phyloP scores from a whole-genome alignment of 805 yeast species.

The Saccharomycodes ludwigii region DNA sequence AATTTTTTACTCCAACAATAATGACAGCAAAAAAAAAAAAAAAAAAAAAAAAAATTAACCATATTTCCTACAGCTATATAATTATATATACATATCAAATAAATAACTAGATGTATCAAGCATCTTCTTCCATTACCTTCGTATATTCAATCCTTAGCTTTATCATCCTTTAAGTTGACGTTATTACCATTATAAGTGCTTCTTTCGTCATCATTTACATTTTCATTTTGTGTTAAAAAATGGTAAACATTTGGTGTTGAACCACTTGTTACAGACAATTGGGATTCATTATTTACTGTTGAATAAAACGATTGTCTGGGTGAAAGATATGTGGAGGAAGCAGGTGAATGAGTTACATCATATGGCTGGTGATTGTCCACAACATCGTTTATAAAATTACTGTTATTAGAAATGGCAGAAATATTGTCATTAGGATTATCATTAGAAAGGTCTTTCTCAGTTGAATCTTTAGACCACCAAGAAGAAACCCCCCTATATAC shows the following conservation, averaged over 20 bases:
- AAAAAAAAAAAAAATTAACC: conserved; percentile 3
- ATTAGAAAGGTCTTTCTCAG: conserved; percentile 1
- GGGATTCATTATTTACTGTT: conserved; percentile 10
- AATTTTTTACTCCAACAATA: neutral
- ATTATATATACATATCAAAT: no score
- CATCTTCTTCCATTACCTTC: no score
- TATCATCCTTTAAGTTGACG: conserved; percentile 34
- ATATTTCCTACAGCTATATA: no score
- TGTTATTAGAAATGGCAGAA: neutral
- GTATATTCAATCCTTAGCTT: conserved; percentile 15
- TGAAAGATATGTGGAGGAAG: conserved; percentile 11
- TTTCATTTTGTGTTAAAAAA: conserved; percentile 16
- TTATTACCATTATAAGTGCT: conserved; percentile 48
- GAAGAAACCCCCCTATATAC: conserved; percentile 23
- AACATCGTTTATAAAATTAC: conserved; percentile 19
- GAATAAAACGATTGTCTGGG: conserved; percentile 10
- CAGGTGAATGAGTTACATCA: conserved; percentile 6
- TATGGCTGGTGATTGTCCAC: conserved; percentile 13
- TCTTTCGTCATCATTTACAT: conserved; percentile 25
- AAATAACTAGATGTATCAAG: no score
- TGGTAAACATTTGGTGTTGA: conserved; percentile 21
- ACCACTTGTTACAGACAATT: conserved; percentile 18
- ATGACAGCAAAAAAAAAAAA: neutral
- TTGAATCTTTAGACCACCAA: conserved; percentile 19
- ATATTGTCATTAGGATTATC: conserved; percentile 3